Percentiles rank a stretch among this genome's conserved stretches.
Evolutionary conservation across 768 basidiomycete species (phyloP).

Genomic region (Podaxis pistillaris): DNA sequence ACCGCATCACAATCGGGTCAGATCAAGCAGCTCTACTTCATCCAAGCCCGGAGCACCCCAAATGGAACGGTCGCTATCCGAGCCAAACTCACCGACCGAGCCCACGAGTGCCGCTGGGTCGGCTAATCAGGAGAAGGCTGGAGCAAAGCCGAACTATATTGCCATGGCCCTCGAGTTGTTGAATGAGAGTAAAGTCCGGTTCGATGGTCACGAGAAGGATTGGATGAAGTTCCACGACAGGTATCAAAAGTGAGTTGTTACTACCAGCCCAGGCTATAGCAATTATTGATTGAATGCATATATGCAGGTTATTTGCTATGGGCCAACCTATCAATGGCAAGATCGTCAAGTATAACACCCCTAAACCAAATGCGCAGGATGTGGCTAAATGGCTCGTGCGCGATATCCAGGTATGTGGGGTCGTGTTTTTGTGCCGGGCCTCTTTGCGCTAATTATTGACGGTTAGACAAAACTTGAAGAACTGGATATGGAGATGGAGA

Average conservation of each 20-base stretch:
- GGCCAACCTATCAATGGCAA: constrained; percentile 9
- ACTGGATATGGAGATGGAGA: constrained; percentile 6
- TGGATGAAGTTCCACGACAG: constrained; percentile 8
- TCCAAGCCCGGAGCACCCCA: background rate
- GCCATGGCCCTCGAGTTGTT: background rate
- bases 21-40: background rate
- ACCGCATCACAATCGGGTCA: background rate
- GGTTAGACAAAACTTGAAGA: constrained; percentile 4
- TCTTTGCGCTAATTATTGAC: background rate
- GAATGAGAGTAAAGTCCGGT: constrained; percentile 12
- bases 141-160: constrained; percentile 6
- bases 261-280: background rate
- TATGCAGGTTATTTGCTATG: constrained; percentile 7
- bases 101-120: background rate
- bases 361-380: constrained; percentile 6
- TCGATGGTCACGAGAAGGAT: constrained; percentile 8
- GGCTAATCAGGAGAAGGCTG: background rate
- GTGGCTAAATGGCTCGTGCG: constrained; percentile 5
- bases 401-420: constrained; percentile 5
- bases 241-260: background rate
- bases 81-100: constrained; percentile 11
- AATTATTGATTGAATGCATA: background rate
- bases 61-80: constrained; percentile 7
- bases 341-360: constrained; percentile 7
- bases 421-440: background rate